A percentile compares a stretch with the other conserved stretches of the same genome.
These are phyloP conservation scores for Trichoderma parareesei DNA, from an alignment of 495 filamentous ascomycete genomes.

Conservation along the genomic window DNA sequence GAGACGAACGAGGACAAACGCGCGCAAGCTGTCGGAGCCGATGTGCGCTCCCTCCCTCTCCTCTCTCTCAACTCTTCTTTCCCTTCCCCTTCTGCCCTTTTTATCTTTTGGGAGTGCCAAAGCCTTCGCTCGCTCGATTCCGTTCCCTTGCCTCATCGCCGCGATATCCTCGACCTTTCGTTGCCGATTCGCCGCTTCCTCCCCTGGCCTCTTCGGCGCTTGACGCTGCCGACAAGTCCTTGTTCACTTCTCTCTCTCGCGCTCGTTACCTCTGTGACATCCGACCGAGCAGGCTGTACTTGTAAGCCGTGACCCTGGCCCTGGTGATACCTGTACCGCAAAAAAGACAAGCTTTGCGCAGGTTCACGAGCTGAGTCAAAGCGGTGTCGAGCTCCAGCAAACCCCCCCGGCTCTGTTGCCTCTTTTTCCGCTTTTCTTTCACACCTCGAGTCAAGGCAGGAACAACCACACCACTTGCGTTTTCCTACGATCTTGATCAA, in stretches of 20 bases:
- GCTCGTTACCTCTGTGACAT: conserved; percentile 6
- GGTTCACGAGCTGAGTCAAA: conserved; percentile 9
- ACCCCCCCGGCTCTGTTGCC: neutral
- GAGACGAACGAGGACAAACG: neutral
- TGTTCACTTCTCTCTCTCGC: neutral
- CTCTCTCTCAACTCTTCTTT: neutral
- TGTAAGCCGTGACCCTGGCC: conserved; percentile 6
- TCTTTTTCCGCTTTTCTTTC: conserved; percentile 2
- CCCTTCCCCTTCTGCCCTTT: too few species aligned
- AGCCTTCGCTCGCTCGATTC: conserved; percentile 4
- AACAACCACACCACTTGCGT: neutral
- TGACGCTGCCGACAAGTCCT: conserved; percentile 7
- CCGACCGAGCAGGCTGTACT: neutral
- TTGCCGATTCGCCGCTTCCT: neutral
- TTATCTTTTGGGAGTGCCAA: neutral
- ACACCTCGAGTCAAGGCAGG: neutral
- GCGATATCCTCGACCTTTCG: neutral
- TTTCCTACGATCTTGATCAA: neutral
- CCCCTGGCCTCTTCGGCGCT: conserved; percentile 1
- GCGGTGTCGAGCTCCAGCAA: conserved; percentile 7
- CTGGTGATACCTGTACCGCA: conserved; percentile 3
- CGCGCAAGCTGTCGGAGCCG: neutral
- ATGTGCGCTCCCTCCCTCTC: neutral
- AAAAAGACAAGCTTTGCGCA: neutral
- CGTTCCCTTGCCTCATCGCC: neutral